phyloP scores from a whole-genome alignment of 305 asterid species.

The Rubia peregrina region DNA sequence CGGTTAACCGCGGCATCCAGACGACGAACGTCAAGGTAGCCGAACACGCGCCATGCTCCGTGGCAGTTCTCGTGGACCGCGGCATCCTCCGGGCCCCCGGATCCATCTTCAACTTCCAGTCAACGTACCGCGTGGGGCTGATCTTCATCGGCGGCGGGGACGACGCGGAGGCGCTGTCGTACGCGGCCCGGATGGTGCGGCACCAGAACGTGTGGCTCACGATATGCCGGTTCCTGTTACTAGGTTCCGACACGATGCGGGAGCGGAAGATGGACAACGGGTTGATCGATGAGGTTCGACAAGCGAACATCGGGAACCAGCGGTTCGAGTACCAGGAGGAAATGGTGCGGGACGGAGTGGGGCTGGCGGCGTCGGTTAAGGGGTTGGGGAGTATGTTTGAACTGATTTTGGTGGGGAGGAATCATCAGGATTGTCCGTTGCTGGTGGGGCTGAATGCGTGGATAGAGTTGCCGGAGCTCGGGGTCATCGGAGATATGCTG shows the following conservation, averaged over 20 bases:
- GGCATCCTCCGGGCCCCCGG: slow-evolving; percentile 38
- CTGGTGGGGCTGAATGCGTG: slow-evolving; percentile 59
- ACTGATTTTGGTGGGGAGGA: slow-evolving; percentile 53
- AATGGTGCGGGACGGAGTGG: slow-evolving; percentile 64
- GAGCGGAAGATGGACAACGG: slow-evolving; percentile 32
- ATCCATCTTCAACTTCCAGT: slow-evolving; percentile 21
- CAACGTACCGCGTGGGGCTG: slow-evolving; percentile 21
- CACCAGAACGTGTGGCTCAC: slow-evolving; percentile 45
- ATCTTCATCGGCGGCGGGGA: slow-evolving; percentile 59
- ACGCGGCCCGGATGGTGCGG: slow-evolving; percentile 54
- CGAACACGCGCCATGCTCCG: slow-evolving; percentile 61
- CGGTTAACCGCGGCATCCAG: slow-evolving; percentile 39
- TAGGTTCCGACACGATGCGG: slow-evolving; percentile 49
- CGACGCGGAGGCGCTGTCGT: slow-evolving; percentile 66
- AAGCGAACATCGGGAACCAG: slow-evolving; percentile 40
- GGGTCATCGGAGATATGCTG: slow-evolving; percentile 65
- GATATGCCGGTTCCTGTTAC: slow-evolving; percentile 52
- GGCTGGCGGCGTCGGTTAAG: slow-evolving; percentile 44
- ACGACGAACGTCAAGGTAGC: slow-evolving; percentile 46
- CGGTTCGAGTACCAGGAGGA: slow-evolving; percentile 58
- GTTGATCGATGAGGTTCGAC: slow-evolving; percentile 49
- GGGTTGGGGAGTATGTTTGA: slow-evolving; percentile 38
- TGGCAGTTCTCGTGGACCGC: slow-evolving; percentile 59
- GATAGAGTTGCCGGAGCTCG: slow-evolving; percentile 88
- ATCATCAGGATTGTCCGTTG: slow-evolving; percentile 50